Evolutionary conservation across 352 stramenopile genomes (phyloP), one percentile per base, ranked within the genome.

Genomic region (Globisporangium barbulae): DNA sequence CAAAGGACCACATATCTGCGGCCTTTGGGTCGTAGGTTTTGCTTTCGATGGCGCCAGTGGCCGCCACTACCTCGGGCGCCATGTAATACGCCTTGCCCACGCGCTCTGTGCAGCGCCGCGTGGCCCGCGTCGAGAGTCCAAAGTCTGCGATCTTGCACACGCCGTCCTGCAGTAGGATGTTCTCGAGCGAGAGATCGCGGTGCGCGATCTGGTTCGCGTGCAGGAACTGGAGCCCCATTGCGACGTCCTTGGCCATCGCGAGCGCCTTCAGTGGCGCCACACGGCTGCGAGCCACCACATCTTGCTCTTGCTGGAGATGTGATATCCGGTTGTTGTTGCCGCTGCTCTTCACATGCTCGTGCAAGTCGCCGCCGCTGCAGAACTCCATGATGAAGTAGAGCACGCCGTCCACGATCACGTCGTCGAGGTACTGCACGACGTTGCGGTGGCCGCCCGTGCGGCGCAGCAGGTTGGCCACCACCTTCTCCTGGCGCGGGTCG

Each of bases 11-110:
- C 49, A 88, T 66, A 48, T 88, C 80, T 10, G 73, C 64, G 22
- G 42, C 61, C 41, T 68, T 63, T n/a, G 68, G 63, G 33, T 74
- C 67, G 67, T 77, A 84, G 21, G 8, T 28, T 6, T 17, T 6
- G 30, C 17, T 44, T 17, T 39, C 28, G 17, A 7, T 15, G 2
- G 45, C 44, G 0, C 65, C 71, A n/a, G 6, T 44, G 5, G 9
- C 50, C 2, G 71, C 63, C 28, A 70, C 69, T n/a, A 83, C 67
- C 67, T 85, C 76, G 5, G 74, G 74, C 8, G 74, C 77, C 72
- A 81, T 83, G 70, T 83, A 83, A 67, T 78, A 82, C 59, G 72
- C 69, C 53, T 84, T 84, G 57, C 75, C 73, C 31, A 78, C 72
- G 35, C 54, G 55, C 48, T 83, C 78, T 0, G 68, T 62, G 37